These are phyloP conservation scores for Coniochaeta hoffmannii DNA, from an alignment of 2,329 filamentous ascomycete genomes.

Conservation along the genomic window DNA sequence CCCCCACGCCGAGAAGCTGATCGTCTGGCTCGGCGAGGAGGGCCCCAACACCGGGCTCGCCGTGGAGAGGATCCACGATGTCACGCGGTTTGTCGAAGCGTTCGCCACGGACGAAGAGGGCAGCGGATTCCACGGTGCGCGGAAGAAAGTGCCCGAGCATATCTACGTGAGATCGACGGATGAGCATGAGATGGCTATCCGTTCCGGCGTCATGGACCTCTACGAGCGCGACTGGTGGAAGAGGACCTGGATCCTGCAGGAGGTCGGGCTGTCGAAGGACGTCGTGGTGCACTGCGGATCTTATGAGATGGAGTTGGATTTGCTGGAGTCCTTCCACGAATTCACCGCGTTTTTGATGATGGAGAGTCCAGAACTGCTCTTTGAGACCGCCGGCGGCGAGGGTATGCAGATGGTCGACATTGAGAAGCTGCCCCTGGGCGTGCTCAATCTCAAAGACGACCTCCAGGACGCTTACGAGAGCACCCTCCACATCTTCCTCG, in stretches of 20 bases:
- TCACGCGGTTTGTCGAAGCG: not conserved
- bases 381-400: not conserved
- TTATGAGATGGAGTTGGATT: not conserved
- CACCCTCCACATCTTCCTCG: not conserved
- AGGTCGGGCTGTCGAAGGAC: not conserved
- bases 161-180: not conserved
- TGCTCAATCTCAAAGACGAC: not conserved
- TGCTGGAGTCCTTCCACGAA: not conserved
- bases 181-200: not conserved
- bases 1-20: conserved; percentile 10
- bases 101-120: not conserved
- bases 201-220: not conserved
- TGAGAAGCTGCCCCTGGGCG: not conserved
- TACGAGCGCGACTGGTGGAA: not conserved
- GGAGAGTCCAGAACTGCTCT: not conserved
- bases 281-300: not conserved
- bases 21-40: conserved; percentile 10
- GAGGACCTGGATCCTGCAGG: not conserved
- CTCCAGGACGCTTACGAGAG: not conserved
- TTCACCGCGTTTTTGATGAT: not conserved
- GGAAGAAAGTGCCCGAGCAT: not conserved
- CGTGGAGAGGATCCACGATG: not conserved
- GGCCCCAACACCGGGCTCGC: not conserved
- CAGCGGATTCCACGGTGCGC: not conserved
- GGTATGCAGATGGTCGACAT: not conserved